A percentile compares a stretch with the other conserved stretches of the same genome.
phyloP scores from a whole-genome alignment of 148 eudicot genomes.

The Linanthus parryae region DNA sequence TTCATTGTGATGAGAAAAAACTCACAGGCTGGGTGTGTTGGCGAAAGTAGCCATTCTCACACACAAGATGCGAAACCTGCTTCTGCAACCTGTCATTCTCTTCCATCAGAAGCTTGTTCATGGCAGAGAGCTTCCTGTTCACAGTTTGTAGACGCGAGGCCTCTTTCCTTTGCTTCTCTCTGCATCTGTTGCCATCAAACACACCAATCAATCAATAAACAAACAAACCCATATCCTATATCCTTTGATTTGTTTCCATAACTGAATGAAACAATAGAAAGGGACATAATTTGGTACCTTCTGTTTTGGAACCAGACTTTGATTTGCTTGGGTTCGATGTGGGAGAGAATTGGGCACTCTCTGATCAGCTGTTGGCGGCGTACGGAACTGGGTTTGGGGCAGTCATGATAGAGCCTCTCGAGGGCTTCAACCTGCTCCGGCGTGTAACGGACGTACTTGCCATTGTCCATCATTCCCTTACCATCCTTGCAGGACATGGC shows the following conservation, averaged over 20 bases:
- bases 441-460: conserved; percentile 89
- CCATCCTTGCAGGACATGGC: conserved; percentile 91
- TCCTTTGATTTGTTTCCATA: neutral
- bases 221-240: neutral
- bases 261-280: neutral
- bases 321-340: conserved; percentile 92
- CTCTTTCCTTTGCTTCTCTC: conserved; percentile 97
- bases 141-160: conserved; percentile 88
- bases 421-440: conserved; percentile 99
- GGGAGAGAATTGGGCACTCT: conserved; percentile 81
- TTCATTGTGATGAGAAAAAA: conserved; percentile 6
- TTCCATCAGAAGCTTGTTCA: conserved; percentile 98
- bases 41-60: conserved; percentile 92
- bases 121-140: conserved; percentile 93
- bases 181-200: conserved; percentile 45
- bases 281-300: conserved; percentile 31
- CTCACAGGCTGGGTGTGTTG: conserved; percentile 74
- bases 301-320: conserved; percentile 98
- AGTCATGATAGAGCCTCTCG: conserved; percentile 93
- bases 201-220: neutral
- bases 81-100: conserved; percentile 96
- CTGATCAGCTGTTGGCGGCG: conserved; percentile 95
- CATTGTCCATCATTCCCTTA: conserved; percentile 72
- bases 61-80: conserved; percentile 90
- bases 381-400: conserved; percentile 90